These are phyloP conservation scores for Eimeria tenella DNA, from an alignment of 169 alveolate genomes.

Conservation along the genomic window DNA sequence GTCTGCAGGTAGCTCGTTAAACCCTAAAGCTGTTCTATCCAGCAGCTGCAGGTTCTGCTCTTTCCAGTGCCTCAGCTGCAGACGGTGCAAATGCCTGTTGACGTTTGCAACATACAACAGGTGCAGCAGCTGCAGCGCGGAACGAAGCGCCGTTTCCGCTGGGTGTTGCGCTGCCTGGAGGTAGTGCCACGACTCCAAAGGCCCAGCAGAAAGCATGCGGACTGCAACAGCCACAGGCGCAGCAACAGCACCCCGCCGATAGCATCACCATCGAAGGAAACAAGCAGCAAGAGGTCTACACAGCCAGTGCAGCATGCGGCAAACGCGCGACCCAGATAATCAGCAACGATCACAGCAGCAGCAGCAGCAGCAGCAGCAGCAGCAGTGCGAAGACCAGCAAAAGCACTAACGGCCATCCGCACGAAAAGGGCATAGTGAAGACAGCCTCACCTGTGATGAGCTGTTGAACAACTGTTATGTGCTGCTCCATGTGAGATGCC, in stretches of 20 bases:
- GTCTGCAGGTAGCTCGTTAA: not conserved
- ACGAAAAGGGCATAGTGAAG: not conserved
- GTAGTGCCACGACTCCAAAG: slow-evolving; percentile 7
- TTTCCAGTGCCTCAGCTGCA: not conserved
- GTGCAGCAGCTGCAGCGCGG: slow-evolving; percentile 61
- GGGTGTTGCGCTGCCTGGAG: slow-evolving; percentile 47
- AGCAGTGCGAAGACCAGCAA: not conserved
- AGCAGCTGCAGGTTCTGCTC: not conserved
- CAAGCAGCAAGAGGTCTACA: not conserved
- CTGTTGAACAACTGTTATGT: slow-evolving; percentile 67
- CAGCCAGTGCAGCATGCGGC: not conserved
- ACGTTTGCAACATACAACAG: slow-evolving; percentile 44
- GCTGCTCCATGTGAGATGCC: not conserved
- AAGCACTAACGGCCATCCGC: not conserved
- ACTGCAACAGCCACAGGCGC: slow-evolving; percentile 23
- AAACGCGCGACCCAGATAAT: not conserved
- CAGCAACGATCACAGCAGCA: not conserved
- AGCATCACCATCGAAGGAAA: not conserved
- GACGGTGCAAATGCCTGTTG: slow-evolving; percentile 28
- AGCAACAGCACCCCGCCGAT: not conserved
- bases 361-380: slow-evolving; percentile 31
- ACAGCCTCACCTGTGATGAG: slow-evolving; percentile 68
- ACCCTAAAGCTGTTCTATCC: not conserved
- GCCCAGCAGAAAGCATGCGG: slow-evolving; percentile 52
- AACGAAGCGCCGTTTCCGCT: slow-evolving; percentile 42